These are phyloP conservation scores for Cichorium intybus DNA, from an alignment of 140 eudicot species.

Conservation along the genomic window DNA sequence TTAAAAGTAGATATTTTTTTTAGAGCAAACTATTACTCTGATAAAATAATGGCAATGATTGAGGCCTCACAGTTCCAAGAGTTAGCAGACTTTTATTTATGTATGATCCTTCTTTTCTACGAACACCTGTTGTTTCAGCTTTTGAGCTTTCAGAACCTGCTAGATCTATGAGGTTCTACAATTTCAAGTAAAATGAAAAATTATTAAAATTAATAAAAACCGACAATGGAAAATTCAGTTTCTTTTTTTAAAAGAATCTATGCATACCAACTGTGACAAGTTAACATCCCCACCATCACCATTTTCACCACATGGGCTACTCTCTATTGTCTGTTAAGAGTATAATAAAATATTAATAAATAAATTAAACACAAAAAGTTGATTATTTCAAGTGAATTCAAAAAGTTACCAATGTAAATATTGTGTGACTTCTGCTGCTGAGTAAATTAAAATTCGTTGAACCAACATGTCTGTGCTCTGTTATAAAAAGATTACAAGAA, in stretches of 20 bases:
- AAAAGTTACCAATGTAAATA: constrained; percentile 83
- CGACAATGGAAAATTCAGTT: neutral
- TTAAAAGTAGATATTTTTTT: constrained; percentile 21
- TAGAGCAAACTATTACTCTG: constrained; percentile 40
- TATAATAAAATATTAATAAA: constrained; percentile 10
- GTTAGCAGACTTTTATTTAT: constrained; percentile 95
- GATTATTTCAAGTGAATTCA: neutral
- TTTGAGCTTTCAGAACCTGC: constrained; percentile 99
- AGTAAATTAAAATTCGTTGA: constrained; percentile 91
- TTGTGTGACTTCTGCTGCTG: constrained; percentile 99
- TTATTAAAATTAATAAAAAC: constrained; percentile 1
- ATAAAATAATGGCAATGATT: constrained; percentile 41
- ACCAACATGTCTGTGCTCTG: constrained; percentile 99
- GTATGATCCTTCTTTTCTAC: constrained; percentile 95
- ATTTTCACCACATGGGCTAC: constrained; percentile 93
- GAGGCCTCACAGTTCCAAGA: constrained; percentile 98
- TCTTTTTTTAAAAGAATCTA: neutral
- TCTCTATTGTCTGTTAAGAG: constrained; percentile 79
- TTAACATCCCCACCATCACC: constrained; percentile 79
- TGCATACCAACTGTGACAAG: constrained; percentile 88
- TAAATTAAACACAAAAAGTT: neutral
- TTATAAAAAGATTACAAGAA: constrained; percentile 24
- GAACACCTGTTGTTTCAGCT: constrained; percentile 90
- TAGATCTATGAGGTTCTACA: constrained; percentile 98
- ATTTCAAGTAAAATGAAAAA: constrained; percentile 17